phyloP scores from a whole-genome alignment of 116 monocot species.

The Zostera marina region DNA sequence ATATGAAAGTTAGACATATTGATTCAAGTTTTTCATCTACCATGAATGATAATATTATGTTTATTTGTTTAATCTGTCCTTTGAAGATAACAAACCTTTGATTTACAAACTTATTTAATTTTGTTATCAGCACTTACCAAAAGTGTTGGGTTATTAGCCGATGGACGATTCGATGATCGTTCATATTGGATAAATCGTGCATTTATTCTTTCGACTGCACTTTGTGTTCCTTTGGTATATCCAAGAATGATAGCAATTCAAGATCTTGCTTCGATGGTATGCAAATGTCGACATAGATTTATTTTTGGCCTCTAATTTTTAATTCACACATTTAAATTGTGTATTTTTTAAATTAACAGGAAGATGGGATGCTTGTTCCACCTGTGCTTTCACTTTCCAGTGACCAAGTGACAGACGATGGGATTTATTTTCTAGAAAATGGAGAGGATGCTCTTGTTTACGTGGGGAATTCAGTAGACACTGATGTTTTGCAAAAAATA shows the following conservation, averaged over 20 bases:
- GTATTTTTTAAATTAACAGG: constrained; percentile 26
- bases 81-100: not conserved
- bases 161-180: constrained; percentile 89
- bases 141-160: constrained; percentile 78
- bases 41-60: too few species aligned
- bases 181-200: constrained; percentile 68
- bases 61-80: too few species aligned
- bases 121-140: constrained; percentile 55
- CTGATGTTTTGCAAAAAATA: constrained; percentile 51
- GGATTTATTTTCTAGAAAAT: constrained; percentile 94
- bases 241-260: constrained; percentile 90
- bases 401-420: constrained; percentile 81
- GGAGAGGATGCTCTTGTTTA: constrained; percentile 94
- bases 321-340: not conserved
- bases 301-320: not conserved
- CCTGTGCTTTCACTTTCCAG: constrained; percentile 65
- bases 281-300: not conserved
- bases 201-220: constrained; percentile 36
- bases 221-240: constrained; percentile 79
- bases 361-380: constrained; percentile 39
- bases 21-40: too few species aligned
- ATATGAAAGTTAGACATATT: not conserved
- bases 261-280: constrained; percentile 63
- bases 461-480: constrained; percentile 51
- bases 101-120: not conserved